Evolutionary conservation across 1,139 yeast species (phyloP).

Genomic region (Sugiyamaella sp.): DNA sequence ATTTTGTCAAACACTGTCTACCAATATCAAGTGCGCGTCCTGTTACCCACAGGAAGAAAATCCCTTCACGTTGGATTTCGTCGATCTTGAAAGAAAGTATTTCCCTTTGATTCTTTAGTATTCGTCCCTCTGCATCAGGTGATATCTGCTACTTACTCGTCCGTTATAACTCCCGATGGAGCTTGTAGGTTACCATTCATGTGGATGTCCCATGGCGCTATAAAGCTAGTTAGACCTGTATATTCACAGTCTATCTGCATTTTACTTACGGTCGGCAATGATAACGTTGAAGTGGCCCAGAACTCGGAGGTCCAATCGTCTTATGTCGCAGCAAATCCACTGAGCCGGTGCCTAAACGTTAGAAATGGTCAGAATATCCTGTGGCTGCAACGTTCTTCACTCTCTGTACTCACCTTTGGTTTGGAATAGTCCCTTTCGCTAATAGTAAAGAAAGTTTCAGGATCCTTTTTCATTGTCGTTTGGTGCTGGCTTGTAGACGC

Average conservation of each 20-base stretch:
- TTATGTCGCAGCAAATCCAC: conserved; percentile 85
- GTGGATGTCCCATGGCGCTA: conserved; percentile 46
- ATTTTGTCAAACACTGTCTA: conserved; percentile 66
- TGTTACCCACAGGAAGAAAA: conserved; percentile 88
- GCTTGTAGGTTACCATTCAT: conserved; percentile 43
- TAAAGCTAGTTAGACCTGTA: conserved; percentile 2
- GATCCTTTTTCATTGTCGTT: neutral
- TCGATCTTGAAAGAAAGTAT: conserved; percentile 66
- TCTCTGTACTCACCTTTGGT: conserved; percentile 6
- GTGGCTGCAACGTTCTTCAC: too few relatives aligned
- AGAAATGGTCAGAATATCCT: too few relatives aligned
- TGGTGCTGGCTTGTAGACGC: neutral
- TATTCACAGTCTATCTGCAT: neutral
- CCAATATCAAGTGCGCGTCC: conserved; percentile 92
- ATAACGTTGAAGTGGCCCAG: conserved; percentile 87
- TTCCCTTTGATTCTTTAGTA: conserved; percentile 46
- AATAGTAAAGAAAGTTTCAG: neutral
- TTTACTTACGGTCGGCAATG: conserved; percentile 68
- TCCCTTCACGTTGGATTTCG: conserved; percentile 77
- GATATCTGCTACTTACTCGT: conserved; percentile 30
- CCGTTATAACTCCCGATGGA: conserved; percentile 59
- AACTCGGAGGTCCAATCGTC: conserved; percentile 64
- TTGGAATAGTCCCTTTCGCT: neutral
- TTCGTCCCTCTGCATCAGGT: neutral
- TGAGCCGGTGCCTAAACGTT: conserved; percentile 56